phyloP scores from a whole-genome alignment of 2,329 filamentous ascomycete genomes.

The Aquanectria penicillioides region DNA sequence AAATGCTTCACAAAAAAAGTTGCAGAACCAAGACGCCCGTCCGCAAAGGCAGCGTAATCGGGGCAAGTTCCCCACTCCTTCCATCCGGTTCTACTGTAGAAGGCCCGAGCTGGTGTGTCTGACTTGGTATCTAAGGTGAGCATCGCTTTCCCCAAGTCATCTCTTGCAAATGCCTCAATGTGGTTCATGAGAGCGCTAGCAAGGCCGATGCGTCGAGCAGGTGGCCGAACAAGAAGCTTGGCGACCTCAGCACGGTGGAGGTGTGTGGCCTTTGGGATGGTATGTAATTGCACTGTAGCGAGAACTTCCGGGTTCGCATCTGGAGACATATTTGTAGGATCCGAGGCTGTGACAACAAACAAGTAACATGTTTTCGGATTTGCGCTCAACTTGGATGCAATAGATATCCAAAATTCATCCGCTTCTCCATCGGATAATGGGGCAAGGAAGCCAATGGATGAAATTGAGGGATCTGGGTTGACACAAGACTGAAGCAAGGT shows the following conservation, averaged over 20 bases:
- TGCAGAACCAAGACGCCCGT: not conserved
- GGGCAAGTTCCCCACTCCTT: slow-evolving; percentile 4
- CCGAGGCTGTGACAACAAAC: not conserved
- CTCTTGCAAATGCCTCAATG: not conserved
- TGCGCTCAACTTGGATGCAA: not conserved
- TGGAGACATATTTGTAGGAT: not conserved
- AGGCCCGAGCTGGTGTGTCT: not conserved
- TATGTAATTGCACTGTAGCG: not conserved
- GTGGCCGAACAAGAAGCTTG: not conserved
- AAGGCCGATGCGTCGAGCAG: slow-evolving; percentile 1
- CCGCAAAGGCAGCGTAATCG: slow-evolving; percentile 6
- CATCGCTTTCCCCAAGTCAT: not conserved
- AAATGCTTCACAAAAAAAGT: slow-evolving; percentile 6
- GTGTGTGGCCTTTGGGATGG: slow-evolving; percentile 5
- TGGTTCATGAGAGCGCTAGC: not conserved
- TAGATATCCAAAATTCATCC: not conserved
- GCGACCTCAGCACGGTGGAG: not conserved
- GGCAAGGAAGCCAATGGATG: not conserved
- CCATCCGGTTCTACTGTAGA: slow-evolving; percentile 4
- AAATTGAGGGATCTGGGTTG: not conserved
- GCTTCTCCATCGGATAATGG: not conserved
- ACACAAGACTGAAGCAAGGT: slow-evolving; percentile 2
- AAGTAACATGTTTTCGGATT: not conserved
- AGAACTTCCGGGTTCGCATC: not conserved
- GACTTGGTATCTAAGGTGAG: not conserved